A percentile compares a stretch with the other conserved stretches of the same genome.
Evolutionary conservation across 306 rosid species (phyloP).

Genomic region (Sicyos baderoa): DNA sequence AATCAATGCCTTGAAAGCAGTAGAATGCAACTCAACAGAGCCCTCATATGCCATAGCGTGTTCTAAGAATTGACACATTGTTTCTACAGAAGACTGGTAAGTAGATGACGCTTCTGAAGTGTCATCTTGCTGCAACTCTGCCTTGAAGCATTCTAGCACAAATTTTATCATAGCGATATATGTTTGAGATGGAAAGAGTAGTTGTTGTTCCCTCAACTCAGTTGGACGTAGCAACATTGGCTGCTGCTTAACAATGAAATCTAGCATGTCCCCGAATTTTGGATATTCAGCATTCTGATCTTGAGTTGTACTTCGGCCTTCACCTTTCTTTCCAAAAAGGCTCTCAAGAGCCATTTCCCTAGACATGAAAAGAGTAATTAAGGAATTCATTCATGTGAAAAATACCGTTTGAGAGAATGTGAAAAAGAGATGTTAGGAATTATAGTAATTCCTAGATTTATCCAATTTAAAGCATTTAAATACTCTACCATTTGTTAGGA

Average conservation of each 20-base stretch:
- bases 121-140: constrained; percentile 49
- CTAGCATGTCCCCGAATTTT: constrained; percentile 60
- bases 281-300: constrained; percentile 47
- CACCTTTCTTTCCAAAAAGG: constrained; percentile 48
- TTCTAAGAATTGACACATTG: constrained; percentile 63
- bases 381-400: background rate
- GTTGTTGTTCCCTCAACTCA: constrained; percentile 59
- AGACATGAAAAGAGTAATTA: constrained; percentile 19
- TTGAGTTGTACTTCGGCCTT: constrained; percentile 30
- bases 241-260: constrained; percentile 61
- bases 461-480: too few relatives aligned
- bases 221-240: constrained; percentile 62
- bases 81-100: constrained; percentile 47
- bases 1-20: constrained; percentile 75
- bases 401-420: background rate
- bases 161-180: constrained; percentile 71
- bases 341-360: constrained; percentile 96
- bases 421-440: background rate
- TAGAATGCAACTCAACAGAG: constrained; percentile 76
- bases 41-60: constrained; percentile 88
- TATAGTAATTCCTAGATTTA: too few relatives aligned
- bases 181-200: constrained; percentile 58
- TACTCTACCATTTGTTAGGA: too few relatives aligned
- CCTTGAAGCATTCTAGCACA: constrained; percentile 65
- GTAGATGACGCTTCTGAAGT: constrained; percentile 38